Conservation (phyloP, 805 yeast species). For the Myxozyma neglecta region DNA sequence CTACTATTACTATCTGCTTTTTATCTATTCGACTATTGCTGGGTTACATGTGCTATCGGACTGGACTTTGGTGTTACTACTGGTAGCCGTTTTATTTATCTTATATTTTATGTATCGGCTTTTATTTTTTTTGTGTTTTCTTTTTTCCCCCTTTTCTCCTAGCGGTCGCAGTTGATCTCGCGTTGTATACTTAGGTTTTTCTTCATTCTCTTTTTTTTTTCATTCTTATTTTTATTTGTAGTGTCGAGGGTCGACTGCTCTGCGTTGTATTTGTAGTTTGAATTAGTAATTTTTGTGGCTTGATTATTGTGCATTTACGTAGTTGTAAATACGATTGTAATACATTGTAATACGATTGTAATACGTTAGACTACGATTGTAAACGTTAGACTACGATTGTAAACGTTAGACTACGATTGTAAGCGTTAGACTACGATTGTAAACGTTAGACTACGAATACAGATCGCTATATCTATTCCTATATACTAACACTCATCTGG, state of each 20-base stretch:
- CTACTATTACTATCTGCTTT: too few species aligned
- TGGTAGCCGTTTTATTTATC: background rate
- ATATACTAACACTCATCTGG: constrained; percentile 26
- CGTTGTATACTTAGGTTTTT: constrained; percentile 2
- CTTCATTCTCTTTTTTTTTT: background rate
- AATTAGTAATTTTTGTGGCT: background rate
- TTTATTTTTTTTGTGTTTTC: constrained; percentile 7
- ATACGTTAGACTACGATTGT: background rate
- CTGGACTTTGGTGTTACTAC: constrained; percentile 8
- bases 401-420: too few species aligned
- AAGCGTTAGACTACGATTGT: too few species aligned
- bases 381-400: background rate
- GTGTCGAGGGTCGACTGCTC: background rate
- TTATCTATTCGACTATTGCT: background rate
- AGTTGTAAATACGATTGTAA: background rate
- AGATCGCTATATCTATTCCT: background rate
- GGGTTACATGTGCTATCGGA: constrained; percentile 6
- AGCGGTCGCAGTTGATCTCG: background rate
- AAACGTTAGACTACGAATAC: too few species aligned
- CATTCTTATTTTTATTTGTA: background rate
- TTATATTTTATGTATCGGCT: background rate
- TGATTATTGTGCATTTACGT: background rate
- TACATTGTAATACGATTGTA: constrained; percentile 10
- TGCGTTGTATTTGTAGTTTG: constrained; percentile 9
- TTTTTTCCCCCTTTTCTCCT: constrained; percentile 4